These are phyloP conservation scores for Acanthamoeba culbertsoni DNA, from an alignment of 208 protist species.

Conservation along the genomic window DNA sequence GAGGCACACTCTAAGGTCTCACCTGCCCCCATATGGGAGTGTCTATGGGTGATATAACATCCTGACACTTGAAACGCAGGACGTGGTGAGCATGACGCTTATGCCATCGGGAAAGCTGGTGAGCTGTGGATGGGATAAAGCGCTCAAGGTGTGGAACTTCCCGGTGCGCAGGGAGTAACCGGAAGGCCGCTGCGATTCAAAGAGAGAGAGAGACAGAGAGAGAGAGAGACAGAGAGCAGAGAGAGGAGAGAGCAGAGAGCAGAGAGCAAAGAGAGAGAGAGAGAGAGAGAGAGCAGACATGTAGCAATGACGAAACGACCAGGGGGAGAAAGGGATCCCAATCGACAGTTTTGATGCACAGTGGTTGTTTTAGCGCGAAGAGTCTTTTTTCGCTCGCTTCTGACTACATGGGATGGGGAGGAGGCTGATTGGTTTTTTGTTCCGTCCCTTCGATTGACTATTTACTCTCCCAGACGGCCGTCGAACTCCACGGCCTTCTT, in stretches of 20 bases:
- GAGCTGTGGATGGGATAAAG: neutral
- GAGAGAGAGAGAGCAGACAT: too few relatives aligned
- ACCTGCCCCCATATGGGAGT: neutral
- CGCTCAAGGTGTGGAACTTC: neutral
- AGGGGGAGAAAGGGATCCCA: too few relatives aligned
- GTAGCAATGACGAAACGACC: too few relatives aligned
- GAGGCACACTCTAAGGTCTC: neutral
- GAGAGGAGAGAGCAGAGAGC: too few relatives aligned
- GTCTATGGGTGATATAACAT: neutral
- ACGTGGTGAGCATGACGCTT: neutral
- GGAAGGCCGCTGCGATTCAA: neutral
- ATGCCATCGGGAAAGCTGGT: neutral
- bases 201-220: neutral
- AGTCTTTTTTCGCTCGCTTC: too few relatives aligned
- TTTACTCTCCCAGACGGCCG: neutral
- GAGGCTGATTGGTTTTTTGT: too few relatives aligned
- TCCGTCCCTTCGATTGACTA: too few relatives aligned
- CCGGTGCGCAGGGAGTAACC: neutral
- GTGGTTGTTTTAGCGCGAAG: too few relatives aligned
- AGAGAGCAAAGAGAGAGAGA: too few relatives aligned
- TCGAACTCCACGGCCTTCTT: neutral
- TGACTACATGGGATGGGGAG: too few relatives aligned
- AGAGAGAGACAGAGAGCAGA: neutral
- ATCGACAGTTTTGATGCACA: too few relatives aligned
- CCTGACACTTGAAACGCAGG: neutral